Conservation (phyloP, 805 yeast genomes). For the Candida cerambycidarum region DNA sequence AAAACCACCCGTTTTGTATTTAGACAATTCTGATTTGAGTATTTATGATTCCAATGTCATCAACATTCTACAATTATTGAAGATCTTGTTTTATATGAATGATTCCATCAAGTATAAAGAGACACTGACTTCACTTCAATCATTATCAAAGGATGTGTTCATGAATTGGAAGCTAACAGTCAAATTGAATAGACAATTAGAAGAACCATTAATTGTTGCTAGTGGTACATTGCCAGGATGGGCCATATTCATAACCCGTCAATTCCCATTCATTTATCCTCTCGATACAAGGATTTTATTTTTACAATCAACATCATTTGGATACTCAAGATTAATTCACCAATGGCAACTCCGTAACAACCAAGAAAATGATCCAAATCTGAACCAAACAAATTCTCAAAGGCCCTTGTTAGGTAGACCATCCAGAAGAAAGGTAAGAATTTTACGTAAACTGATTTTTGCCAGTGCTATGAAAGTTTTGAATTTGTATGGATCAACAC, state of each 20-base stretch:
- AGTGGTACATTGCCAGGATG: constrained; percentile 85
- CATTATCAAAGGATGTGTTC: constrained; percentile 35
- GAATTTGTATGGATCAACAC: constrained; percentile 72
- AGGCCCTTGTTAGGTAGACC: constrained; percentile 68
- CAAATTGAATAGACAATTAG: constrained; percentile 80
- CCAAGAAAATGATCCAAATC: constrained; percentile 25
- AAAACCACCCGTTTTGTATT: constrained; percentile 11
- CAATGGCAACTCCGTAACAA: constrained; percentile 61
- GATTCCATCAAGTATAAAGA: constrained; percentile 8
- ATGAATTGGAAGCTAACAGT: constrained; percentile 81
- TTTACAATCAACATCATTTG: constrained; percentile 85
- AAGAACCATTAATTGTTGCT: constrained; percentile 85
- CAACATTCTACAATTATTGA: constrained; percentile 49
- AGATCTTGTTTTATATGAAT: constrained; percentile 44
- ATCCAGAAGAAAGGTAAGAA: constrained; percentile 73
- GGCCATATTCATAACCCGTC: constrained; percentile 71
- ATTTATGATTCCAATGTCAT: constrained; percentile 30
- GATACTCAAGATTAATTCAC: constrained; percentile 78
- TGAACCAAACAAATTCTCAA: constrained; percentile 10
- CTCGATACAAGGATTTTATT: constrained; percentile 75
- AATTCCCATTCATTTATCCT: constrained; percentile 82
- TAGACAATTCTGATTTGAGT: constrained; percentile 16
- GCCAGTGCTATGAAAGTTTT: constrained; percentile 79
- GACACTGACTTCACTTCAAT: too few species aligned
- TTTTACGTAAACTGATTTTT: constrained; percentile 67